A percentile compares a stretch with the other conserved stretches of the same genome.
Conservation (phyloP, 768 basidiomycete genomes). For the Trametes cingulata region DNA sequence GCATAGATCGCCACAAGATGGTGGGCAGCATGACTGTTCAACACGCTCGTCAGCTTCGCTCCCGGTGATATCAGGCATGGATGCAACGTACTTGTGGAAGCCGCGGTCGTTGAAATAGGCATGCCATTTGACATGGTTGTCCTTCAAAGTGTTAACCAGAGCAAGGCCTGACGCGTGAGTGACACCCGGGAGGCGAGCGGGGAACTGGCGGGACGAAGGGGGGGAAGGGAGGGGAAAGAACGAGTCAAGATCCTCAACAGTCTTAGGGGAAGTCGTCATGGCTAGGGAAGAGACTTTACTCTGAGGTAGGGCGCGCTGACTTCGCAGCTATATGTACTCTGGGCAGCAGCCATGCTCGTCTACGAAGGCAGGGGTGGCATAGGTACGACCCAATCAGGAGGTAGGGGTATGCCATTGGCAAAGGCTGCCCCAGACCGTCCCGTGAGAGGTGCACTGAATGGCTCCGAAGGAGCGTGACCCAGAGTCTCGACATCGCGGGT, state of each 20-base stretch:
- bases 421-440: neutral
- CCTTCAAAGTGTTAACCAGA: conserved; percentile 40
- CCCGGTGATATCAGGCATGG: neutral
- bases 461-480: neutral
- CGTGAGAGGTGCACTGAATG: neutral
- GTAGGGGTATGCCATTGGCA: neutral
- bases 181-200: conserved; percentile 26
- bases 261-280: neutral
- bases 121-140: conserved; percentile 50
- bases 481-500: neutral
- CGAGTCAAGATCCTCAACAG: neutral
- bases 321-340: neutral
- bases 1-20: conserved; percentile 43
- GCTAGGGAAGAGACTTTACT: neutral
- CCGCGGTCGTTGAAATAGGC: conserved; percentile 47
- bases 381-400: neutral
- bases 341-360: neutral
- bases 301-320: neutral
- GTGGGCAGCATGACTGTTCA: conserved; percentile 3
- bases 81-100: conserved; percentile 51
- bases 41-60: neutral
- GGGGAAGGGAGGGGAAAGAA: conserved; percentile 10
- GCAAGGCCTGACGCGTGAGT: conserved; percentile 32
- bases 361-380: neutral
- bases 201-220: neutral